Conservation (phyloP, 768 basidiomycete species). For the Tricholoma flavovirens region DNA sequence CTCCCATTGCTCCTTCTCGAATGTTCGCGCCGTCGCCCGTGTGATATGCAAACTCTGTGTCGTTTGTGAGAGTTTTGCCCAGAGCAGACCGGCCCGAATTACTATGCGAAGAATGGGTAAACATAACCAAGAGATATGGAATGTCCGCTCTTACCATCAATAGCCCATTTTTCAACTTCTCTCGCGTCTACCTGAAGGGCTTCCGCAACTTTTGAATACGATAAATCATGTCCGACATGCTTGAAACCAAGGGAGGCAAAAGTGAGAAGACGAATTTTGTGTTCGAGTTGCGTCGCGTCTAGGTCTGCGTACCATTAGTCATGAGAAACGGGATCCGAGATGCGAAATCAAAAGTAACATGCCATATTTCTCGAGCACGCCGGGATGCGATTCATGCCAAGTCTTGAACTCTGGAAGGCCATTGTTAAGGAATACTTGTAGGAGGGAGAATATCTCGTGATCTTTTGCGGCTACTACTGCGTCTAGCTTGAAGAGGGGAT, state of each 20-base stretch:
- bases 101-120: conserved; percentile 36
- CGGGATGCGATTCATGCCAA: conserved; percentile 52
- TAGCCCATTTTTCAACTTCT: conserved; percentile 82
- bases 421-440: conserved; percentile 66
- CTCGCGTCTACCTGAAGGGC: conserved; percentile 56
- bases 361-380: conserved; percentile 54
- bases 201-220: conserved; percentile 65
- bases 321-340: conserved; percentile 1
- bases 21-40: conserved; percentile 68
- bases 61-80: conserved; percentile 81
- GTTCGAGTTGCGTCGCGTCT: conserved; percentile 54
- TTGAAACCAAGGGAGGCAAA: conserved; percentile 75
- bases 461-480: conserved; percentile 59
- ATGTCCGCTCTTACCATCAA: conserved; percentile 55
- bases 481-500: conserved; percentile 72
- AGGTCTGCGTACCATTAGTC: conserved; percentile 37
- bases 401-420: conserved; percentile 55
- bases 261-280: conserved; percentile 74
- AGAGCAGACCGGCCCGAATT: conserved; percentile 73
- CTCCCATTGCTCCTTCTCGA: conserved; percentile 78
- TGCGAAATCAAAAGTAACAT: conserved; percentile 18
- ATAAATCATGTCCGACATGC: conserved; percentile 66
- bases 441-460: conserved; percentile 67
- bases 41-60: conserved; percentile 67
- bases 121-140: background rate